A percentile compares a stretch with the other conserved stretches of the same genome.
These are phyloP conservation scores for Conticribra weissflogii DNA, from an alignment of 108 stramenopile genomes.

Conservation along the genomic window DNA sequence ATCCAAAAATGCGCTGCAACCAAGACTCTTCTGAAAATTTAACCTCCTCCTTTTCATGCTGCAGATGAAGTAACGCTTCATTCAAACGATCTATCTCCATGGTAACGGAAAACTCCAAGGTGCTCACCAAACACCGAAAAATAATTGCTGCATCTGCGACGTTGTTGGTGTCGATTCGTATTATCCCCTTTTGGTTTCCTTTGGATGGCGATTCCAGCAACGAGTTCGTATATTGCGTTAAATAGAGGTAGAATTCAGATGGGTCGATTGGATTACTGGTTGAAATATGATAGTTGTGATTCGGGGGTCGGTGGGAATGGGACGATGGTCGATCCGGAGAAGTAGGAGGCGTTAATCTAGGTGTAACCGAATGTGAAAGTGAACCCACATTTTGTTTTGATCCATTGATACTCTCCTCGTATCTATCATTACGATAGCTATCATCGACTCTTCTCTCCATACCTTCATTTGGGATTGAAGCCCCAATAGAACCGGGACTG, in stretches of 20 bases:
- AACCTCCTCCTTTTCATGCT: not conserved
- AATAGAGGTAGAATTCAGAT: constrained; percentile 27
- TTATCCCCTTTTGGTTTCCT: not conserved
- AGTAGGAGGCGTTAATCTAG: too few relatives aligned
- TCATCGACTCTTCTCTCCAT: too few relatives aligned
- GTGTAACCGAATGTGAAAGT: too few relatives aligned
- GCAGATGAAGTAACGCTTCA: not conserved
- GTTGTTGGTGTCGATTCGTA: constrained; percentile 21
- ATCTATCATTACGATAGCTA: too few relatives aligned
- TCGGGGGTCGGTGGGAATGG: too few relatives aligned
- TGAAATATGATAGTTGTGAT: too few relatives aligned
- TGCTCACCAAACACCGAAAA: constrained; percentile 35
- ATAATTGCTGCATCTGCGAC: constrained; percentile 39
- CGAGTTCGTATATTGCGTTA: constrained; percentile 10
- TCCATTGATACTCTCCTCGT: too few relatives aligned
- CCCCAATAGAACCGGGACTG: too few relatives aligned
- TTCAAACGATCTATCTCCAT: constrained; percentile 22
- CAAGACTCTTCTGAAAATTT: not conserved
- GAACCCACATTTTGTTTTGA: too few relatives aligned
- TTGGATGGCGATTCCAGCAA: not conserved
- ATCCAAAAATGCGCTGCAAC: not conserved
- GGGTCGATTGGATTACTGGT: constrained; percentile 35
- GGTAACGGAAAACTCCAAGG: constrained; percentile 21
- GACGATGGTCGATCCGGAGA: too few relatives aligned
- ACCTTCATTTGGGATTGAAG: too few relatives aligned